Conservation (phyloP, 2,329 filamentous ascomycete species). For the Exophiala viscosa region DNA sequence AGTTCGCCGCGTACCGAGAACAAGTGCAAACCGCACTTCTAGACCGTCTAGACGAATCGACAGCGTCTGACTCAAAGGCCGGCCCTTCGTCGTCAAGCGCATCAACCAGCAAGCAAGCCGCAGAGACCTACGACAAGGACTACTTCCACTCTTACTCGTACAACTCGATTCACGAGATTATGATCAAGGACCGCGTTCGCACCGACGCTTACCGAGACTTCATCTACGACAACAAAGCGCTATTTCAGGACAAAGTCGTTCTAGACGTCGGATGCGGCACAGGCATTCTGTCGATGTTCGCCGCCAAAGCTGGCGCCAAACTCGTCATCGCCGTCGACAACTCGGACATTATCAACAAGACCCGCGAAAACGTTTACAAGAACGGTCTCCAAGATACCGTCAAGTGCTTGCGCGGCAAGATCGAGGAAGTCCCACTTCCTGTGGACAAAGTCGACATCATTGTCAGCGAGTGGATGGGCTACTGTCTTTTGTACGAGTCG, state of each 20-base stretch:
- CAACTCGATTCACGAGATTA: conserved; percentile 89
- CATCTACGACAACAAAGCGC: conserved; percentile 83
- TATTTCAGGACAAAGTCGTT: conserved; percentile 81
- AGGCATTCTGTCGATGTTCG: conserved; percentile 91
- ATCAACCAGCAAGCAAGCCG: conserved; percentile 39
- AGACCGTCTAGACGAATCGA: conserved; percentile 58
- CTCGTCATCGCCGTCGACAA: conserved; percentile 90
- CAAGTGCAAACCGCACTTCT: conserved; percentile 65
- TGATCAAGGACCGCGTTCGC: conserved; percentile 85
- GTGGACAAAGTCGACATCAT: conserved; percentile 86
- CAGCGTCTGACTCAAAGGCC: conserved; percentile 32
- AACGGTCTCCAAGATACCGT: conserved; percentile 73
- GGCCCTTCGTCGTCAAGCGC: conserved; percentile 26
- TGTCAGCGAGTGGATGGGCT: conserved; percentile 97
- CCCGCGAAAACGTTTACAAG: conserved; percentile 75
- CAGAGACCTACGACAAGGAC: conserved; percentile 51
- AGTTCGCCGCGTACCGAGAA: conserved; percentile 63
- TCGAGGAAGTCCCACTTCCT: conserved; percentile 79
- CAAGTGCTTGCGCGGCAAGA: conserved; percentile 76
- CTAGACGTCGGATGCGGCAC: conserved; percentile 85
- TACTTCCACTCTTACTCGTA: conserved; percentile 65
- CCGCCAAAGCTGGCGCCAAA: conserved; percentile 80
- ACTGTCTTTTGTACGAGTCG: conserved; percentile 86
- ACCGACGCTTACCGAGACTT: conserved; percentile 94
- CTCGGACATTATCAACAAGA: conserved; percentile 82